Evolutionary conservation across 768 basidiomycete species (phyloP).

Genomic region (Rhizopogon rudus): DNA sequence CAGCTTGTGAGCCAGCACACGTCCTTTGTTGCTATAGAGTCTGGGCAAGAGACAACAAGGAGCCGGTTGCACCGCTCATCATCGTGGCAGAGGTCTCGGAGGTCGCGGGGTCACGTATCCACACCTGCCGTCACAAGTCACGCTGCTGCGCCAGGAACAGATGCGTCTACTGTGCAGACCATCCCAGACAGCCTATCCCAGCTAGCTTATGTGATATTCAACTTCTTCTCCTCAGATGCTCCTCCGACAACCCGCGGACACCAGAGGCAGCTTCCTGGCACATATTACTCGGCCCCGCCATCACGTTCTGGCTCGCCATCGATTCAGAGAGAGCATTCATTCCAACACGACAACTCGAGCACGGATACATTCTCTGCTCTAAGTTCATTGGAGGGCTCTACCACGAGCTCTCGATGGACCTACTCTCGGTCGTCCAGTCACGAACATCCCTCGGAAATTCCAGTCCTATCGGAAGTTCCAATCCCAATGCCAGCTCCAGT

Average conservation of each 20-base stretch:
- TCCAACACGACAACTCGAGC: constrained; percentile 23
- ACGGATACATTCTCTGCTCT: constrained; percentile 38
- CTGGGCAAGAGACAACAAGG: constrained; percentile 18
- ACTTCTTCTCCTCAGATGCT: constrained; percentile 1
- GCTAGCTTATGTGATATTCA: constrained; percentile 12
- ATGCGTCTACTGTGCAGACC: constrained; percentile 9
- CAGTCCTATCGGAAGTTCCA: constrained; percentile 11
- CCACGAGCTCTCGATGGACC: constrained; percentile 32
- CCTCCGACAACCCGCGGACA: neutral
- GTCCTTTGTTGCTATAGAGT: constrained; percentile 52
- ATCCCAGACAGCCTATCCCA: constrained; percentile 14
- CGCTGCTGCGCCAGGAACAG: neutral
- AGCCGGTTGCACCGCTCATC: neutral
- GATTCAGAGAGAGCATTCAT: constrained; percentile 6
- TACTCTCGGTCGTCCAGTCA: constrained; percentile 17
- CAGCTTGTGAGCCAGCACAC: constrained; percentile 47
- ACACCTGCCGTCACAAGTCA: neutral
- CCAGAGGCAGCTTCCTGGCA: constrained; percentile 12
- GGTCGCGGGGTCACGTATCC: neutral
- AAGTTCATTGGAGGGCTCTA: constrained; percentile 40
- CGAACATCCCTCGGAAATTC: constrained; percentile 20
- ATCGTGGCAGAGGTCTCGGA: constrained; percentile 14
- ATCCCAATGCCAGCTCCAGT: too few species aligned
- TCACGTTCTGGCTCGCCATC: constrained; percentile 7
- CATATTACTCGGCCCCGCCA: constrained; percentile 20